Percentiles rank a stretch among this genome's conserved stretches.
phyloP scores from a whole-genome alignment of 345 rosid species.

The Eutrema heterophyllum region DNA sequence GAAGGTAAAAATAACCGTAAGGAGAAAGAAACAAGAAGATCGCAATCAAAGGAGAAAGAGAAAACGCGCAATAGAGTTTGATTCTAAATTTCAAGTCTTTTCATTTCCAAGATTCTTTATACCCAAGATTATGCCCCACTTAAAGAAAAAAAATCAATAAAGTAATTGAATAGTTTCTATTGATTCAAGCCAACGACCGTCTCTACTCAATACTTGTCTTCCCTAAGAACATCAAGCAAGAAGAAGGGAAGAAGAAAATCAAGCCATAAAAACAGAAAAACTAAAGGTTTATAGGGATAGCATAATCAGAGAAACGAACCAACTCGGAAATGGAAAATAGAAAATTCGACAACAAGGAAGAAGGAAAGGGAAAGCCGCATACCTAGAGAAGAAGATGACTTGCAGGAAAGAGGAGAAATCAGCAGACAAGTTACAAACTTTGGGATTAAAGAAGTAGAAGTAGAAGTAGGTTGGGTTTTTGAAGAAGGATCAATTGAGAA shows the following conservation, averaged over 20 bases:
- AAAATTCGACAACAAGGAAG: background rate
- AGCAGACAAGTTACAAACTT: background rate
- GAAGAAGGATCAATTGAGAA: conserved; percentile 11
- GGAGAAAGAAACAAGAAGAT: conserved; percentile 7
- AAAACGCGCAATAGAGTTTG: background rate
- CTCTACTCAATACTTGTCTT: background rate
- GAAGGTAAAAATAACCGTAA: background rate
- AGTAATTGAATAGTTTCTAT: background rate
- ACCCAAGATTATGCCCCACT: background rate
- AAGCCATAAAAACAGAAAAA: background rate
- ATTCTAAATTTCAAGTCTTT: background rate
- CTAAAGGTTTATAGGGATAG: too few relatives aligned
- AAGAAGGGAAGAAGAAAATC: background rate
- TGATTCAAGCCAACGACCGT: background rate
- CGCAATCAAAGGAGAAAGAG: background rate
- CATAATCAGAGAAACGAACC: conserved; percentile 15
- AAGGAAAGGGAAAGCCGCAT: background rate
- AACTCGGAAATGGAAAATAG: background rate
- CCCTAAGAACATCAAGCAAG: background rate
- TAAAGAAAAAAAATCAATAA: background rate
- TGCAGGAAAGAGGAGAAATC: background rate
- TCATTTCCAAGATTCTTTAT: background rate
- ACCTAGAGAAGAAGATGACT: conserved; percentile 25
- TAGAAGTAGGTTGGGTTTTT: background rate
- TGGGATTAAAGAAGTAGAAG: background rate